Conservation (phyloP, 106 monocot species). For the Ottelia alismoides region DNA sequence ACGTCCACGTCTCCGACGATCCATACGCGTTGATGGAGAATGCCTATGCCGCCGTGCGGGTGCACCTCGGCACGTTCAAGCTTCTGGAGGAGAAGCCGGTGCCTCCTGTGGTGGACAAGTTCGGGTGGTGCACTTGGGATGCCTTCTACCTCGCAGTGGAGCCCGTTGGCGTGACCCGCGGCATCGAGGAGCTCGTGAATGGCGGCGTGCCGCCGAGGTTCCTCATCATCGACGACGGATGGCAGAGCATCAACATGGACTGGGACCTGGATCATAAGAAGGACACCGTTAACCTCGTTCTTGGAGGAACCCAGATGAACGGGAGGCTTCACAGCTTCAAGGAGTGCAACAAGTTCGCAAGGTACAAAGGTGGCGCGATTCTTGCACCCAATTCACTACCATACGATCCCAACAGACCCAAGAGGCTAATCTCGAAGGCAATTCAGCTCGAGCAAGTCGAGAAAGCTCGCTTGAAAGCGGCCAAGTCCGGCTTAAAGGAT, state of each 20-base stretch:
- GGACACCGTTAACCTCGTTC: conserved; percentile 17
- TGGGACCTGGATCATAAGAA: conserved; percentile 15
- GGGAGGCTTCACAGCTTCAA: conserved; percentile 31
- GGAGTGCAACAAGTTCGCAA: conserved; percentile 27
- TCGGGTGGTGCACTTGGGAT: conserved; percentile 60
- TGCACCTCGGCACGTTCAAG: conserved; percentile 35
- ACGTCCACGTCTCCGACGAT: conserved; percentile 23
- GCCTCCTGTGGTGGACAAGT: conserved; percentile 23
- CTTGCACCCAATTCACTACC: conserved; percentile 7
- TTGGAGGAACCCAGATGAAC: conserved; percentile 44
- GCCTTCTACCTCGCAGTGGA: conserved; percentile 38
- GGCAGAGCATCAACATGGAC: conserved; percentile 44
- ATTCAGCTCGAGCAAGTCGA: conserved; percentile 28
- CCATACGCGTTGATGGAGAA: conserved; percentile 30
- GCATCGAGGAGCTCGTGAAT: conserved; percentile 26
- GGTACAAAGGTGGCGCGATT: conserved; percentile 26
- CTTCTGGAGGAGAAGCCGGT: conserved; percentile 36
- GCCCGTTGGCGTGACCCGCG: conserved; percentile 23
- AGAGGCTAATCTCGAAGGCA: conserved; percentile 25
- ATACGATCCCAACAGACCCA: conserved; percentile 19
- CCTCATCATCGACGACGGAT: conserved; percentile 52
- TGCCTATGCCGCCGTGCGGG: conserved; percentile 20
- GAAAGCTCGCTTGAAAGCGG: conserved; percentile 19
- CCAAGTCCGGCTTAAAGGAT: conserved; percentile 1
- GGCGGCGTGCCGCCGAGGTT: conserved; percentile 35